Conservation (phyloP, 768 basidiomycete genomes). For the Agrocybe pediades region DNA sequence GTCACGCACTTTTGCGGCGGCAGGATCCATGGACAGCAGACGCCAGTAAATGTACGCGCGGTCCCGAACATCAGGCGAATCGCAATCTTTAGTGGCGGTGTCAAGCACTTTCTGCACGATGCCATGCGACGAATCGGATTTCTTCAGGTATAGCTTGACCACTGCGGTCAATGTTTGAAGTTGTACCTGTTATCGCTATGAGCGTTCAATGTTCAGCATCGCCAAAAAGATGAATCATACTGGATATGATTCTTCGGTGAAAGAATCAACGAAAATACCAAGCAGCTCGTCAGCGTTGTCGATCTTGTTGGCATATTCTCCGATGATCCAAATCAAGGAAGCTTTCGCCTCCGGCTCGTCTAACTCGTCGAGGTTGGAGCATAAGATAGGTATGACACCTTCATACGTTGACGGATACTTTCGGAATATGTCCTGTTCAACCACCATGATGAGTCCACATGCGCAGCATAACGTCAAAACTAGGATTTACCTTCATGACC, state of each 20-base stretch:
- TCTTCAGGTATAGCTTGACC: conserved; percentile 94
- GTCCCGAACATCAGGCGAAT: conserved; percentile 95
- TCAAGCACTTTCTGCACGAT: conserved; percentile 91
- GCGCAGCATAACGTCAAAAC: conserved; percentile 8
- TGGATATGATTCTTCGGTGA: conserved; percentile 91
- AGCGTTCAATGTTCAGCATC: not conserved
- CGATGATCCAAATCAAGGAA: conserved; percentile 98
- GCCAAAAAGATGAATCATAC: conserved; percentile 41
- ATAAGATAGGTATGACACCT: conserved; percentile 93
- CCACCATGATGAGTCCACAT: not conserved
- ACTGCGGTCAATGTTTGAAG: conserved; percentile 89
- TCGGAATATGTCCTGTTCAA: conserved; percentile 90
- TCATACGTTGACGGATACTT: conserved; percentile 97
- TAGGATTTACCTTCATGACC: conserved; percentile 86
- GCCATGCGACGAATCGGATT: conserved; percentile 90
- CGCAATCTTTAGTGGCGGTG: conserved; percentile 96
- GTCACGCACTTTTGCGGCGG: conserved; percentile 81
- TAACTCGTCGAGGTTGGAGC: conserved; percentile 92
- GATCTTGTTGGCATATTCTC: conserved; percentile 97
- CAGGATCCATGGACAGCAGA: conserved; percentile 90
- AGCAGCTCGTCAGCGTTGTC: conserved; percentile 95
- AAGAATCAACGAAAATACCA: conserved; percentile 86
- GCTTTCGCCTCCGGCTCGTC: conserved; percentile 99
- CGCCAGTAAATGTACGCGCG: conserved; percentile 99
- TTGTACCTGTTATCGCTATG: conserved; percentile 51